phyloP scores from a whole-genome alignment of 257 asterid species.

The Plantago elongata region DNA sequence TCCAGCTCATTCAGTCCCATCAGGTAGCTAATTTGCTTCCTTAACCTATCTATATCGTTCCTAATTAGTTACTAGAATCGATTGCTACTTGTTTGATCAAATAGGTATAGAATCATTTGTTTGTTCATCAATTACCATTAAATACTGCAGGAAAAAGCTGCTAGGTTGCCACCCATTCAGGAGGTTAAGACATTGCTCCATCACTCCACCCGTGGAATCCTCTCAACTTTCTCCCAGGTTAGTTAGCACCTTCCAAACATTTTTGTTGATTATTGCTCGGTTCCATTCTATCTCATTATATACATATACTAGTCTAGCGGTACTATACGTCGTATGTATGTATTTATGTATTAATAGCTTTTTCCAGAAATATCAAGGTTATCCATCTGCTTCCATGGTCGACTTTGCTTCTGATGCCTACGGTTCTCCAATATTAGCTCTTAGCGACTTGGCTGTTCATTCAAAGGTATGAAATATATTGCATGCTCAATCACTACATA shows the following conservation, averaged over 20 bases:
- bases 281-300: background rate
- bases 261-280: background rate
- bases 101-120: too few relatives aligned
- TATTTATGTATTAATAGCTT: conserved; percentile 17
- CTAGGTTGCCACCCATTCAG: conserved; percentile 75
- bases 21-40: conserved; percentile 43
- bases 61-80: background rate
- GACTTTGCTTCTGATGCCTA: conserved; percentile 93
- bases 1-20: conserved; percentile 73
- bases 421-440: conserved; percentile 82
- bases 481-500: too few relatives aligned
- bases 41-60: background rate
- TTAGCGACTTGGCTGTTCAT: conserved; percentile 85
- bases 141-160: conserved; percentile 51
- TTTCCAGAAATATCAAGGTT: conserved; percentile 72
- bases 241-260: too few relatives aligned
- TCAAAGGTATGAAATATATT: conserved; percentile 46
- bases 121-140: too few relatives aligned
- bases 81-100: conserved; percentile 20
- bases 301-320: background rate
- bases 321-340: conserved; percentile 7
- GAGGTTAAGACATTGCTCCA: conserved; percentile 73
- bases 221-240: conserved; percentile 87
- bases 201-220: conserved; percentile 75
- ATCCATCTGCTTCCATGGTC: conserved; percentile 93